A percentile compares a stretch with the other conserved stretches of the same genome.
These are phyloP conservation scores for Chalciporus pseudorubinellus DNA, from an alignment of 768 basidiomycete species.

Conservation along the genomic window DNA sequence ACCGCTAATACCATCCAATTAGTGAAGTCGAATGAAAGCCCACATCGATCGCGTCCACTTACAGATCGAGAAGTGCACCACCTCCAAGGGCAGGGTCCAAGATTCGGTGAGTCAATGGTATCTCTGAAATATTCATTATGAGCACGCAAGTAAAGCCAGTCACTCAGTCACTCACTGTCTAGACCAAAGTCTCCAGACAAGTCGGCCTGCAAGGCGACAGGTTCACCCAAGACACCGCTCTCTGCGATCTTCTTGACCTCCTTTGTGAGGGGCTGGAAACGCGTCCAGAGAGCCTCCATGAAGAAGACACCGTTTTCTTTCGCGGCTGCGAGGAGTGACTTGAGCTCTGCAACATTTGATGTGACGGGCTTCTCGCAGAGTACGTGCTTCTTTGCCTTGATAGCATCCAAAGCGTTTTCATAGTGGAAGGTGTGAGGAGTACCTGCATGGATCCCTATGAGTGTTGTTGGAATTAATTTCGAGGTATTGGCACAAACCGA, in stretches of 20 bases:
- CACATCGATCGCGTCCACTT: slow-evolving; percentile 25
- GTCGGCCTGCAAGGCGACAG: slow-evolving; percentile 71
- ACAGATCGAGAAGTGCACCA: slow-evolving; percentile 84
- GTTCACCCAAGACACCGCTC: slow-evolving; percentile 61
- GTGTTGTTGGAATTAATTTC: not conserved
- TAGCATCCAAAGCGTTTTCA: slow-evolving; percentile 67
- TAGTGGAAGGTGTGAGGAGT: slow-evolving; percentile 88
- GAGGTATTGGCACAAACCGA: slow-evolving; percentile 42
- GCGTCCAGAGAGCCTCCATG: slow-evolving; percentile 92
- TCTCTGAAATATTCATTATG: slow-evolving; percentile 38
- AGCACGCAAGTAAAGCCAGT: not conserved
- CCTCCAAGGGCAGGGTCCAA: slow-evolving; percentile 79
- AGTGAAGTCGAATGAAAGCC: slow-evolving; percentile 1
- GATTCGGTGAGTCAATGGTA: slow-evolving; percentile 70
- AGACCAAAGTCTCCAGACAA: slow-evolving; percentile 69
- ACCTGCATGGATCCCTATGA: slow-evolving; percentile 39
- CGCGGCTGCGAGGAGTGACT: slow-evolving; percentile 69
- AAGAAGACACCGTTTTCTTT: slow-evolving; percentile 80
- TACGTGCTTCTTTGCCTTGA: slow-evolving; percentile 79
- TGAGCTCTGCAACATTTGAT: slow-evolving; percentile 69
- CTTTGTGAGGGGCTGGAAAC: slow-evolving; percentile 67
- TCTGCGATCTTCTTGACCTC: slow-evolving; percentile 66
- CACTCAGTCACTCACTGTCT: slow-evolving; percentile 42
- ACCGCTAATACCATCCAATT: slow-evolving; percentile 45
- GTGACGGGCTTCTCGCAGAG: slow-evolving; percentile 91